These are phyloP conservation scores for Hypsizygus marmoreus DNA, from an alignment of 768 basidiomycete genomes.

Conservation along the genomic window DNA sequence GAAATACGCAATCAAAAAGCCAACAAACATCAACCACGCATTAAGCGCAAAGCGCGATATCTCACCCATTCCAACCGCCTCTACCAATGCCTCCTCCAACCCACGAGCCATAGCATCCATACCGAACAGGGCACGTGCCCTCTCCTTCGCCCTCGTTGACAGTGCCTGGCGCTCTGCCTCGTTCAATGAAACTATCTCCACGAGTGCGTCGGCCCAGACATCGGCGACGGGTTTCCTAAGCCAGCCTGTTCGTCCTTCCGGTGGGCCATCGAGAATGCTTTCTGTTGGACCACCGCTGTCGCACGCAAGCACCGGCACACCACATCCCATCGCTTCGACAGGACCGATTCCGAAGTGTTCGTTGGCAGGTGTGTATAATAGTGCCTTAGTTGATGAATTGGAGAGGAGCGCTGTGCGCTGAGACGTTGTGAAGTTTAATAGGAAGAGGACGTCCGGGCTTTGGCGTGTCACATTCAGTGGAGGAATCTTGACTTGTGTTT, in stretches of 20 bases:
- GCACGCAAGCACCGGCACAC: constrained; percentile 87
- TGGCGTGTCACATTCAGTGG: constrained; percentile 37
- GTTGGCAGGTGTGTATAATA: constrained; percentile 92
- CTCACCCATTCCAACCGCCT: constrained; percentile 59
- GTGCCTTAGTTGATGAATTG: constrained; percentile 61
- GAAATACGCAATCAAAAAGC: constrained; percentile 33
- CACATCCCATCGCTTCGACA: constrained; percentile 91
- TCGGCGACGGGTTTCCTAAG: constrained; percentile 61
- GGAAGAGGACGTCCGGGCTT: constrained; percentile 72
- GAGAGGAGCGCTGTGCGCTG: constrained; percentile 85
- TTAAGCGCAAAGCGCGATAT: constrained; percentile 11
- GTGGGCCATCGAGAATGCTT: constrained; percentile 53
- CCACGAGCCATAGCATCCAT: constrained; percentile 72
- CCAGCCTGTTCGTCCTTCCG: constrained; percentile 71
- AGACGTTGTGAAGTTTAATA: constrained; percentile 86
- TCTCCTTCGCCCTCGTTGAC: constrained; percentile 51
- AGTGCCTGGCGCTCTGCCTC: constrained; percentile 47
- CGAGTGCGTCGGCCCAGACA: constrained; percentile 71
- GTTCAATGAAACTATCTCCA: constrained; percentile 53
- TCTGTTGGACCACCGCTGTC: constrained; percentile 90
- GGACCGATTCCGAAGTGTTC: constrained; percentile 99
- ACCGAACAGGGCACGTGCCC: constrained; percentile 71
- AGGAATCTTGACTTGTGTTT: constrained; percentile 35
- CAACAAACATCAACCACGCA: constrained; percentile 29
- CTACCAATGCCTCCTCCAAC: constrained; percentile 54